These are phyloP conservation scores for Chimonanthus salicifolius DNA, from an alignment of 164 flowering plant species.

Conservation along the genomic window DNA sequence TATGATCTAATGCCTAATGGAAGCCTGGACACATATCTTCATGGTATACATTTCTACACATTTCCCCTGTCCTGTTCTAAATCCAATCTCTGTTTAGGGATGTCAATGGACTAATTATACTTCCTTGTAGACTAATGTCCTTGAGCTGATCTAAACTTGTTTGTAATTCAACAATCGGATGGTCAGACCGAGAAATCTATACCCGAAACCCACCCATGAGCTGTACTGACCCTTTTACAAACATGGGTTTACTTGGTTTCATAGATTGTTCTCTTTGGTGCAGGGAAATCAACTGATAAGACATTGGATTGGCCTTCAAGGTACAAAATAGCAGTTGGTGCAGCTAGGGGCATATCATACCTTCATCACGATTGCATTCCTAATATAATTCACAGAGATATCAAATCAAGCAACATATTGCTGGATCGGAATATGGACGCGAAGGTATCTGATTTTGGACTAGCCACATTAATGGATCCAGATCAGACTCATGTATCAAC, in stretches of 20 bases:
- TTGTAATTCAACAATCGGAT: not conserved
- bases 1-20: slow-evolving; percentile 97
- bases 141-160: not conserved
- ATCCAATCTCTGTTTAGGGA: not conserved
- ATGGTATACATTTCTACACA: slow-evolving; percentile 36
- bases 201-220: not conserved
- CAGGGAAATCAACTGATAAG: slow-evolving; percentile 56
- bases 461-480: slow-evolving; percentile 88
- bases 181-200: too few species aligned
- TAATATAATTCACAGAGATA: slow-evolving; percentile 92
- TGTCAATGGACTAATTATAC: not conserved
- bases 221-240: not conserved
- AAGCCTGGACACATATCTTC: slow-evolving; percentile 60
- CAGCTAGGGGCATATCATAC: slow-evolving; percentile 86
- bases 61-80: not conserved
- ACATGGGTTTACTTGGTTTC: not conserved
- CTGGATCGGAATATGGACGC: slow-evolving; percentile 87
- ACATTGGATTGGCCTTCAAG: slow-evolving; percentile 73
- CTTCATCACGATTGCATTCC: slow-evolving; percentile 98
- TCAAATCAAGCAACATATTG: slow-evolving; percentile 89
- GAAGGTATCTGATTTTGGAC: slow-evolving; percentile 83
- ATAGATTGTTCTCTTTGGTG: slow-evolving; percentile 10
- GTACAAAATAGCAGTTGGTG: slow-evolving; percentile 80
- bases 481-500: slow-evolving; percentile 95
- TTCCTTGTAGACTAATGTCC: not conserved